A percentile compares a stretch with the other conserved stretches of the same genome.
These are phyloP conservation scores for Artemisia argyi DNA, from an alignment of 129 eudicot species.

Conservation along the genomic window DNA sequence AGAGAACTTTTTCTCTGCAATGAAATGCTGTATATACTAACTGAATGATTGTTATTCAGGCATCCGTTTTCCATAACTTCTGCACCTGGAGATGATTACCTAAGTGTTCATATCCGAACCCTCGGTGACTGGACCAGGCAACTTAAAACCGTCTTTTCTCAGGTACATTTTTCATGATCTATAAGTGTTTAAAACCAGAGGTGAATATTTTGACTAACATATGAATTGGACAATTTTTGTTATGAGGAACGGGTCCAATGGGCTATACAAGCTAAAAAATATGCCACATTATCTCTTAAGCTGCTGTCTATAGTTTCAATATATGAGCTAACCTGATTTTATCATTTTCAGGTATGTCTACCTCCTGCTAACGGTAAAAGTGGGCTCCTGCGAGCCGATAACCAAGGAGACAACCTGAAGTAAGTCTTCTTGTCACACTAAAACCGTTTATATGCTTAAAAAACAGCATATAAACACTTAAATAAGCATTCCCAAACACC, in stretches of 20 bases:
- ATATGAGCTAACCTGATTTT: conserved; percentile 5
- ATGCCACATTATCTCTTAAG: too few relatives aligned
- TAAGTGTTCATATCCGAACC: conserved; percentile 66
- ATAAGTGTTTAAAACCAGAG: neutral
- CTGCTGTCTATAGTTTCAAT: too few relatives aligned
- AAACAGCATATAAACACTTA: too few relatives aligned
- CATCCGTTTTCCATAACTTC: conserved; percentile 81
- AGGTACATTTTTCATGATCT: conserved; percentile 26
- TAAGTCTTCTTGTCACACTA: conserved; percentile 16
- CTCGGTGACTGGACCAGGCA: conserved; percentile 72
- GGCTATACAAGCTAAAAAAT: too few relatives aligned
- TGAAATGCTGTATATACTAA: neutral
- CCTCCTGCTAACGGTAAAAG: conserved; percentile 53
- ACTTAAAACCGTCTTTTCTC: conserved; percentile 50
- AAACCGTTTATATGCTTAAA: too few relatives aligned
- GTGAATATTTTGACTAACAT: neutral
- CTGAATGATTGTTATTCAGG: conserved; percentile 25
- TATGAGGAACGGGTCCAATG: too few relatives aligned
- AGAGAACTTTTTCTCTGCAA: neutral
- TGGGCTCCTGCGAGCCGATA: conserved; percentile 57
- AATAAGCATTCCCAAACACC: neutral
- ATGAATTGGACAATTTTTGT: neutral
- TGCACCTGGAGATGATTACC: conserved; percentile 60
- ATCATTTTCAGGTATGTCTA: conserved; percentile 37
- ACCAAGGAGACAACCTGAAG: conserved; percentile 38